phyloP scores from a whole-genome alignment of 805 yeast genomes.

The Barnettozyma populi region DNA sequence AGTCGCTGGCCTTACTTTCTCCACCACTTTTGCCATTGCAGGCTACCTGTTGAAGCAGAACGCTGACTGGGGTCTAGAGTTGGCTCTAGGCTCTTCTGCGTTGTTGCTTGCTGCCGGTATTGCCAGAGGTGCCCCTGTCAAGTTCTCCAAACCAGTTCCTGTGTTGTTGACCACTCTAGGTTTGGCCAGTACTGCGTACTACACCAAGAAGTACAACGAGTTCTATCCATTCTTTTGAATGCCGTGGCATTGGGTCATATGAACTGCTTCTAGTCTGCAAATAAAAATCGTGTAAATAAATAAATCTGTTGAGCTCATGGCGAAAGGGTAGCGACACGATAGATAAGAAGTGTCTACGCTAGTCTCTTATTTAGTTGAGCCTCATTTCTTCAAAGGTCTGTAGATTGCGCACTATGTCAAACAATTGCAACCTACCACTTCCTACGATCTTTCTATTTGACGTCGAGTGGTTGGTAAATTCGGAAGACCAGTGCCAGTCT shows the following conservation, averaged over 20 bases:
- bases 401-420: too few relatives aligned
- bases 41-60: slow-evolving; percentile 72
- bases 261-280: too few relatives aligned
- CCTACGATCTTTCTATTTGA: too few relatives aligned
- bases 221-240: slow-evolving; percentile 41
- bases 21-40: slow-evolving; percentile 57
- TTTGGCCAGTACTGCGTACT: slow-evolving; percentile 56
- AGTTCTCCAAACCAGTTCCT: slow-evolving; percentile 73
- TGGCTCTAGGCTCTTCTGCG: slow-evolving; percentile 69
- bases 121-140: slow-evolving; percentile 57
- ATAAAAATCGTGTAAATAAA: not conserved
- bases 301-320: not conserved
- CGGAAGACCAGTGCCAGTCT: too few relatives aligned
- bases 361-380: too few relatives aligned
- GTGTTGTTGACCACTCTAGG: slow-evolving; percentile 60
- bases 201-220: slow-evolving; percentile 68
- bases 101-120: slow-evolving; percentile 65
- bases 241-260: not conserved
- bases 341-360: too few relatives aligned
- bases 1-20: slow-evolving; percentile 63
- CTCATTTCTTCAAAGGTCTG: too few relatives aligned
- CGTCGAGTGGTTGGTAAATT: too few relatives aligned
- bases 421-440: too few relatives aligned
- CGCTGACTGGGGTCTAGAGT: slow-evolving; percentile 74
- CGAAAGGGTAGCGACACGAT: not conserved